phyloP scores from a whole-genome alignment of 768 basidiomycete species.

The Pleurotus ostreatus region DNA sequence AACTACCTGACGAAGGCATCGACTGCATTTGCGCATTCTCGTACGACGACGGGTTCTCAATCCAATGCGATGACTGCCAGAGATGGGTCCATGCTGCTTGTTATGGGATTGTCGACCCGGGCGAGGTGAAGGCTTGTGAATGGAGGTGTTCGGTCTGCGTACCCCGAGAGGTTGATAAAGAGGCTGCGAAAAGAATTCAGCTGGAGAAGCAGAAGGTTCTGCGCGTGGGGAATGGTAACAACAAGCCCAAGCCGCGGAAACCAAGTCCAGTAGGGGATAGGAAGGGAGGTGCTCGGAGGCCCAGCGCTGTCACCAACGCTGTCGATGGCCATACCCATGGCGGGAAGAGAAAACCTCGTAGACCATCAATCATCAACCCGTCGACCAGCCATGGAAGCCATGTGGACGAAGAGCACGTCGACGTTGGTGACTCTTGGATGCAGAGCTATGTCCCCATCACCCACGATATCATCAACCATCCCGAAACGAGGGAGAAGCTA shows the following conservation, averaged over 20 bases:
- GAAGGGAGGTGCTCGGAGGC: conserved; percentile 28
- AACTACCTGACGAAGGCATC: conserved; percentile 38
- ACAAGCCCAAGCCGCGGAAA: conserved; percentile 19
- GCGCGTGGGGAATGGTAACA: conserved; percentile 15
- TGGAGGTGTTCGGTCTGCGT: conserved; percentile 75
- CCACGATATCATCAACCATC: conserved; percentile 39
- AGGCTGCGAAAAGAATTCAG: conserved; percentile 44
- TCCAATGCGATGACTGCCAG: conserved; percentile 79
- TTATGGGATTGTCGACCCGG: conserved; percentile 53
- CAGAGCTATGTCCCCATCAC: conserved; percentile 42
- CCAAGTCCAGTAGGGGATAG: conserved; percentile 22
- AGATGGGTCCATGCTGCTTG: conserved; percentile 86
- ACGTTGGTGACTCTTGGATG: conserved; percentile 46
- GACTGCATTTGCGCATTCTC: conserved; percentile 72
- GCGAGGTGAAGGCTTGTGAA: conserved; percentile 56
- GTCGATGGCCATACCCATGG: conserved; percentile 31
- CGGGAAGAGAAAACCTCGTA: conserved; percentile 19
- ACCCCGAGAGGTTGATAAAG: conserved; percentile 43
- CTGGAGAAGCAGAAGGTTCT: conserved; percentile 29
- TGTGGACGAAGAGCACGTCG: conserved; percentile 43
- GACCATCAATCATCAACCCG: conserved; percentile 19
- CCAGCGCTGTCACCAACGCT: conserved; percentile 31
- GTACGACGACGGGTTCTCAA: conserved; percentile 80
- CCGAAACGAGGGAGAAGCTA: conserved; percentile 44
- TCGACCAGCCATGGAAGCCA: conserved; percentile 16